phyloP scores from a whole-genome alignment of 495 filamentous ascomycete genomes.

The Chaetomium tenue region DNA sequence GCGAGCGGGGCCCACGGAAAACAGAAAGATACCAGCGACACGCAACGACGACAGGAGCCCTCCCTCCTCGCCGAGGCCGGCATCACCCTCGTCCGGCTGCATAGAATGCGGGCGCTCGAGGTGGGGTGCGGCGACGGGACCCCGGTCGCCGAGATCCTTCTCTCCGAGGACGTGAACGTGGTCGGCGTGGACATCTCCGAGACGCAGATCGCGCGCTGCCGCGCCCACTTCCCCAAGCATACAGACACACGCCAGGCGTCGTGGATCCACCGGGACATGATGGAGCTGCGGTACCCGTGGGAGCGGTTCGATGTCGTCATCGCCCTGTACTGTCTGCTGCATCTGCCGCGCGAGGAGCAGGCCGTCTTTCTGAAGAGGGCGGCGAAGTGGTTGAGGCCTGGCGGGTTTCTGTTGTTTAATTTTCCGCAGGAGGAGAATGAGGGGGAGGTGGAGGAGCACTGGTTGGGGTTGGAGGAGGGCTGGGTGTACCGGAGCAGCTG shows the following conservation, averaged over 20 bases:
- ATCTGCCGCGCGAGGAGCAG: constrained; percentile 42
- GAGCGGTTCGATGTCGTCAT: constrained; percentile 31
- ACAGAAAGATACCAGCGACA: no score
- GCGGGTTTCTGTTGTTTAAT: constrained; percentile 37
- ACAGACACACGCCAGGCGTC: constrained; percentile 12
- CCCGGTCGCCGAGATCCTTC: constrained; percentile 33
- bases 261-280: constrained; percentile 38
- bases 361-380: constrained; percentile 32
- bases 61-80: not conserved
- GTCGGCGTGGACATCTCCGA: constrained; percentile 40
- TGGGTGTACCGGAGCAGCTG: constrained; percentile 44
- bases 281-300: constrained; percentile 26
- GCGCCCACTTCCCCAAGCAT: constrained; percentile 20
- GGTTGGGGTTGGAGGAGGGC: constrained; percentile 36
- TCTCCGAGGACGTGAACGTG: constrained; percentile 22
- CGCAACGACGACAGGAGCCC: no score
- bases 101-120: constrained; percentile 30
- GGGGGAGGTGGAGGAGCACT: constrained; percentile 26
- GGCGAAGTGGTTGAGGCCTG: constrained; percentile 34
- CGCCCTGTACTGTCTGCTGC: constrained; percentile 38
- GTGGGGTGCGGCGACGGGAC: constrained; percentile 40
- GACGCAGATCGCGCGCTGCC: constrained; percentile 31
- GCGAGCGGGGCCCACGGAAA: no score
- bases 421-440: constrained; percentile 29
- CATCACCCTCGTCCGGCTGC: not conserved